Evolutionary conservation across 768 basidiomycete genomes (phyloP).

Genomic region (Leccinum aurantiacum): DNA sequence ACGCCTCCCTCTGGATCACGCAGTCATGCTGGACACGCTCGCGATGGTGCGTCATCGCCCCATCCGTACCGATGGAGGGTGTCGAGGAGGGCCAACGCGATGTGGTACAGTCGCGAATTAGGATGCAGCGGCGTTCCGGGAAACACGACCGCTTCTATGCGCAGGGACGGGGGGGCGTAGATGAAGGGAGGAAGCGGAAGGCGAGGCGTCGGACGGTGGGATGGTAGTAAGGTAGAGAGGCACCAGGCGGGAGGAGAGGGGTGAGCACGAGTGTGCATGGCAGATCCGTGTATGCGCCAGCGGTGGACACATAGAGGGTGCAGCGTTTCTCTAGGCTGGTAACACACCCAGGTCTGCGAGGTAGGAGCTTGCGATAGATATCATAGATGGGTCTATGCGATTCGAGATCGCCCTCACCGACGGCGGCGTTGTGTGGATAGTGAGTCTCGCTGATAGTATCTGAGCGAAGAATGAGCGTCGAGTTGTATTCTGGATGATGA

Average conservation of each 20-base stretch:
- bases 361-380: constrained; percentile 71
- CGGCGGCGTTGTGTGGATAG: constrained; percentile 35
- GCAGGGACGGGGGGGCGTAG: constrained; percentile 22
- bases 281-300: constrained; percentile 23
- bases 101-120: constrained; percentile 73
- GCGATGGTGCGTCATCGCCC: constrained; percentile 77
- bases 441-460: constrained; percentile 47
- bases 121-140: constrained; percentile 47
- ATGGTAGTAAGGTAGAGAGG: constrained; percentile 82
- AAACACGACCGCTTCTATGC: constrained; percentile 34
- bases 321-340: constrained; percentile 72
- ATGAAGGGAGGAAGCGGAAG: constrained; percentile 58
- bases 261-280: constrained; percentile 53
- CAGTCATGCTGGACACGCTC: constrained; percentile 87
- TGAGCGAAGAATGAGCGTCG: constrained; percentile 84
- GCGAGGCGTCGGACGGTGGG: constrained; percentile 79
- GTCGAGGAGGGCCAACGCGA: constrained; percentile 76
- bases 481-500: constrained; percentile 91
- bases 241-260: constrained; percentile 48
- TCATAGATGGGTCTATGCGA: constrained; percentile 45
- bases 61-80: constrained; percentile 86
- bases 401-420: constrained; percentile 26
- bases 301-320: constrained; percentile 53
- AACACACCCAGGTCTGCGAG: constrained; percentile 81
- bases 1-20: constrained; percentile 71